Percentiles rank a stretch among this genome's conserved stretches.
These are phyloP conservation scores for Phytophthora melonis DNA, from an alignment of 352 stramenopile species.

Conservation along the genomic window DNA sequence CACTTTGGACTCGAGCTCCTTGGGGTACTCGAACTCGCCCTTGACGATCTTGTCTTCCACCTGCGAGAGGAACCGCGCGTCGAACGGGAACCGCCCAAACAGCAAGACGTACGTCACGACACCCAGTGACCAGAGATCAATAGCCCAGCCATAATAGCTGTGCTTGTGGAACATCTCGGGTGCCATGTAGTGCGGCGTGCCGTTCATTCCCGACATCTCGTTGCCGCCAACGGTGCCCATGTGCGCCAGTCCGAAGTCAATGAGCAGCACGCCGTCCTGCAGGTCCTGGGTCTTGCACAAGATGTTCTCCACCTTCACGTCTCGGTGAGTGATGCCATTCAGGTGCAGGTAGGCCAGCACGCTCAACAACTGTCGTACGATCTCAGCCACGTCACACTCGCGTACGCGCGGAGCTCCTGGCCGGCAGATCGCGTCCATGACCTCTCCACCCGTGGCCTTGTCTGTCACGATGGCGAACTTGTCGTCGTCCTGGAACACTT, in stretches of 20 bases:
- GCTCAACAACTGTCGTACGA: slow-evolving; percentile 73
- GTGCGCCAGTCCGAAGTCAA: slow-evolving; percentile 87
- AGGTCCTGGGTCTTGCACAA: slow-evolving; percentile 62
- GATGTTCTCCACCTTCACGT: slow-evolving; percentile 90
- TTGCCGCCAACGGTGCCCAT: slow-evolving; percentile 43
- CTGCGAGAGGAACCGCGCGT: slow-evolving; percentile 83
- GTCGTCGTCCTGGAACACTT: slow-evolving; percentile 76
- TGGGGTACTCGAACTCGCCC: slow-evolving; percentile 66
- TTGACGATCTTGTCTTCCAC: slow-evolving; percentile 86
- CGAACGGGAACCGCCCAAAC: slow-evolving; percentile 80
- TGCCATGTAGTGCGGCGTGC: slow-evolving; percentile 87
- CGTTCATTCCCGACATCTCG: slow-evolving; percentile 83
- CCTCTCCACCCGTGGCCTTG: slow-evolving; percentile 63
- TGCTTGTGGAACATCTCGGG: slow-evolving; percentile 83
- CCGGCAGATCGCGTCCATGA: slow-evolving; percentile 64
- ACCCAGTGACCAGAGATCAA: slow-evolving; percentile 85
- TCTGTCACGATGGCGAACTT: slow-evolving; percentile 80
- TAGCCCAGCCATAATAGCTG: slow-evolving; percentile 61
- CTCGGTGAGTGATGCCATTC: slow-evolving; percentile 80
- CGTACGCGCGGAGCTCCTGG: slow-evolving; percentile 35
- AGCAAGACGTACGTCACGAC: slow-evolving; percentile 81
- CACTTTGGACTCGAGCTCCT: slow-evolving; percentile 58
- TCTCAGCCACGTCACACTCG: slow-evolving; percentile 69
- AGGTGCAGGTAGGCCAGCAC: slow-evolving; percentile 79
- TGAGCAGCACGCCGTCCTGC: slow-evolving; percentile 66